Evolutionary conservation across 2,329 filamentous ascomycete genomes (phyloP).

Genomic region (Claviceps quebecensis): DNA sequence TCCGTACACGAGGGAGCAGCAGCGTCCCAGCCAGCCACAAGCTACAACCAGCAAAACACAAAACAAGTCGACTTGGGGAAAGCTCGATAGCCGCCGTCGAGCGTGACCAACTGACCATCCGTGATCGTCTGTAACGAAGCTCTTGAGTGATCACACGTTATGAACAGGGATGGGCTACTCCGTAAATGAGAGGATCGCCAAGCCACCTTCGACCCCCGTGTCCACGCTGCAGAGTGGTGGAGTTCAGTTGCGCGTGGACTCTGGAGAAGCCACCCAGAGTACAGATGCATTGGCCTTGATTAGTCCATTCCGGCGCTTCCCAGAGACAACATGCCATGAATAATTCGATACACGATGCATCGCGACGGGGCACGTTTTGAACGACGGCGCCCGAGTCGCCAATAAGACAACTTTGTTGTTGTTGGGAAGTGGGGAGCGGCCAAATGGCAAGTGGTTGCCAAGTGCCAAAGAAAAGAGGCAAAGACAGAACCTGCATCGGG

Average conservation of each 20-base stretch:
- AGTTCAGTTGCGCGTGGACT: not conserved
- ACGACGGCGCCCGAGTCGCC: not conserved
- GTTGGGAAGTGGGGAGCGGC: not conserved
- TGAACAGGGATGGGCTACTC: not conserved
- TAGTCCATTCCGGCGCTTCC: not conserved
- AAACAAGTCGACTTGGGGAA: not conserved
- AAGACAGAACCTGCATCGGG: not conserved
- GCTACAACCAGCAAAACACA: not conserved
- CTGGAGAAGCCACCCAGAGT: not conserved
- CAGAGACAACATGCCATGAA: not conserved
- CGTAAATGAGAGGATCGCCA: not conserved
- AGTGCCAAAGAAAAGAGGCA: not conserved
- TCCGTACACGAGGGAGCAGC: not conserved
- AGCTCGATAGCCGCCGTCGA: not conserved
- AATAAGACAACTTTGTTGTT: not conserved
- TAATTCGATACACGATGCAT: not conserved
- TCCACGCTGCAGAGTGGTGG: not conserved
- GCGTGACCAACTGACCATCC: not conserved
- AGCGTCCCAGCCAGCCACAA: not conserved
- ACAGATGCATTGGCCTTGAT: not conserved
- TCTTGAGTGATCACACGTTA: not conserved
- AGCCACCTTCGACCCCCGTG: not conserved
- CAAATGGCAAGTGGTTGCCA: not conserved
- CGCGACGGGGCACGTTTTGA: not conserved
- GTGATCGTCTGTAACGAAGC: not conserved